Evolutionary conservation across 371 early-diverging fungal genomes (phyloP).

Genomic region (Sporodiniella umbellata): DNA sequence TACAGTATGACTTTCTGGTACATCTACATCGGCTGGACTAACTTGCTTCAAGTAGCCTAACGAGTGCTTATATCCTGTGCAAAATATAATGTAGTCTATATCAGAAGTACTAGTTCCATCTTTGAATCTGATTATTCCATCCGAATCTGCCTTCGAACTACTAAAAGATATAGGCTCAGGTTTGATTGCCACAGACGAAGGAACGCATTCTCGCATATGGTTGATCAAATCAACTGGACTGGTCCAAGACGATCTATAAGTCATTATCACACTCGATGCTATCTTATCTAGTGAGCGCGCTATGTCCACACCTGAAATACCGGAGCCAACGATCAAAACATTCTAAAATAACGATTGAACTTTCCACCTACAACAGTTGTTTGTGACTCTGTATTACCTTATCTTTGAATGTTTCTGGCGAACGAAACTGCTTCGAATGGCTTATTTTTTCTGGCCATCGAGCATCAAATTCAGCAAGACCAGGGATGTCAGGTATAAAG

Average conservation of each 20-base stretch:
- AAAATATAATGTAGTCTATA: conserved; percentile 60
- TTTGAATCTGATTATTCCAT: conserved; percentile 44
- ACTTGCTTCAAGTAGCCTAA: conserved; percentile 54
- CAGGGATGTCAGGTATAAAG: conserved; percentile 27
- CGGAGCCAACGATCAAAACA: too few species aligned
- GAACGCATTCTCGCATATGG: conserved; percentile 17
- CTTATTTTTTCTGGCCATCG: conserved; percentile 20
- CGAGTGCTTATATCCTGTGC: conserved; percentile 61
- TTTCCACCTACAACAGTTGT: too few species aligned
- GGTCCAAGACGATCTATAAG: conserved; percentile 20
- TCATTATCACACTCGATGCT: conserved; percentile 28
- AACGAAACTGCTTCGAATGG: conserved; percentile 38
- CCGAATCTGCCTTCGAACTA: conserved; percentile 19
- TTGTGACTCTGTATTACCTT: too few species aligned
- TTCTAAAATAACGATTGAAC: too few species aligned
- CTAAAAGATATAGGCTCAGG: conserved; percentile 20
- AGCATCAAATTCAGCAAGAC: conserved; percentile 25
- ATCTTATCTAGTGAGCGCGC: conserved; percentile 23
- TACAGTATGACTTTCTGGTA: conserved; percentile 11
- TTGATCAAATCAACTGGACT: conserved; percentile 13
- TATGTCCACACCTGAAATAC: conserved; percentile 38
- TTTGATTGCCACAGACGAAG: conserved; percentile 14
- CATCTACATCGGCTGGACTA: too few species aligned
- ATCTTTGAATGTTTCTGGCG: conserved; percentile 24
- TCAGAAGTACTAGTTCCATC: conserved; percentile 56